Base-by-base conservation (phyloP, 208 protist species). In the Acanthamoeba polyphaga region DNA sequence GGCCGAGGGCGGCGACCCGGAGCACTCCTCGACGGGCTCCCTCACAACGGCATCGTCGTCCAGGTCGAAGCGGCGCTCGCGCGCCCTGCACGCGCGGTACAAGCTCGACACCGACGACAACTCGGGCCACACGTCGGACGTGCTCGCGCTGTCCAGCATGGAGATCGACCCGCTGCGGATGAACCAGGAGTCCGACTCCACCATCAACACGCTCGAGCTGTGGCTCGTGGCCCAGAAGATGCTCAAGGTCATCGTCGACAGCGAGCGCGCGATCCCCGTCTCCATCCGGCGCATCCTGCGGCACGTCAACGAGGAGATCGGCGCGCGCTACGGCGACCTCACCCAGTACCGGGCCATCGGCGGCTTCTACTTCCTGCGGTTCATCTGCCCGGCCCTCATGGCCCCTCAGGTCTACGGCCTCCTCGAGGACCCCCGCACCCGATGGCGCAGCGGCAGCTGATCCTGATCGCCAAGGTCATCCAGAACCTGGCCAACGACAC, bases 401-500 rank as follows among this genome's bases (percentile, higher is more conserved):
- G 78, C 92, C 19, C 92, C 92, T 0, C 92, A 94, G 43, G 70
- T 94, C 60, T 94, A 94, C 46, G 92, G 92, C 72, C 78, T 94
- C 19, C 38, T 94, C 12, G 46, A 60, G 8, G 89, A 62, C 60
- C 60, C 8, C 89, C 60, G 8, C 80, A 89, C 12, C 80, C 80
- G 64, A 60, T 70, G 58, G 62, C 92, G 24, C 92, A 94, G 51
- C 49, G 92, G 49, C 78, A 94, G 38, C 27, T 89, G 10, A 88
- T 94, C 32, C 27, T 94, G 19, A n/a, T 27, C 92, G 7, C 46
- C 46, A 94, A 94, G 46, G 78, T 88, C 6, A 55, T 94, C 3
- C 92, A 94, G 49, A 94, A 94, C 17, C 92, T 94, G 64, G 92
- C 92, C 62, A 94, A 94, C 43, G 53, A 89, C 78, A 94, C 92